Evolutionary conservation across 768 basidiomycete species (phyloP).

Genomic region (Sarcomyxa edulis): DNA sequence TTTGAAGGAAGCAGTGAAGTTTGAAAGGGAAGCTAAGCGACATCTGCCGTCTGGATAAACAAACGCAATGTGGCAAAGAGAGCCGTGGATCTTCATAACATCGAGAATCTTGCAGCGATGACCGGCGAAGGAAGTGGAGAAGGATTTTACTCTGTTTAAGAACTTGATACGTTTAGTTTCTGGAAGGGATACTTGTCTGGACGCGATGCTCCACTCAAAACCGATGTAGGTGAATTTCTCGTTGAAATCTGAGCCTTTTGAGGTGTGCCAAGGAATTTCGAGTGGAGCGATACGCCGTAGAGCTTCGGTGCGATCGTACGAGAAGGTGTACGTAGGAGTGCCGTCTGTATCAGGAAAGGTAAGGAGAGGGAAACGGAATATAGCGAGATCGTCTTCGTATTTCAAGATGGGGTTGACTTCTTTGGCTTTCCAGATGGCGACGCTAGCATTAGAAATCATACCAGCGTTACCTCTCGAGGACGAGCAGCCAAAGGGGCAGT

Average conservation of each 20-base stretch:
- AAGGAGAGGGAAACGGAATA: slow-evolving; percentile 16
- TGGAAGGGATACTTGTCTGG: slow-evolving; percentile 16
- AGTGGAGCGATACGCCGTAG: slow-evolving; percentile 11
- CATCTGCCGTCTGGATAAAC: slow-evolving; percentile 3
- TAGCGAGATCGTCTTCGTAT: slow-evolving; percentile 10
- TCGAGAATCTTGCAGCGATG: no score
- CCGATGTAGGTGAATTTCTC: slow-evolving; percentile 17
- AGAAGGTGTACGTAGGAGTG: slow-evolving; percentile 2
- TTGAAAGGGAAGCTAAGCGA: background rate
- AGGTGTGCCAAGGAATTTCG: slow-evolving; percentile 16
- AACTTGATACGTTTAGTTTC: slow-evolving; percentile 20
- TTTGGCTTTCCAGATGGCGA: slow-evolving; percentile 11
- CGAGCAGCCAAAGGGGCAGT: slow-evolving; percentile 11
- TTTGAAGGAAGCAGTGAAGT: slow-evolving; percentile 3
- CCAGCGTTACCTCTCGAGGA: slow-evolving; percentile 14
- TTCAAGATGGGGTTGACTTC: slow-evolving; percentile 5
- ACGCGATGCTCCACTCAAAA: slow-evolving; percentile 19
- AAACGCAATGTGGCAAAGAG: slow-evolving; percentile 2
- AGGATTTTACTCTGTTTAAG: slow-evolving; percentile 8
- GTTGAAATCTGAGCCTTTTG: slow-evolving; percentile 17
- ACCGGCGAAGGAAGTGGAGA: slow-evolving; percentile 2
- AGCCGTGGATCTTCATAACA: slow-evolving; percentile 1
- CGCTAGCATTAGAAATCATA: slow-evolving; percentile 8
- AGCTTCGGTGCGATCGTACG: slow-evolving; percentile 1
- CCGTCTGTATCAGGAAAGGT: slow-evolving; percentile 5